These are phyloP conservation scores for Eucalyptus pauciflora DNA, from an alignment of 345 rosid genomes.

Conservation along the genomic window DNA sequence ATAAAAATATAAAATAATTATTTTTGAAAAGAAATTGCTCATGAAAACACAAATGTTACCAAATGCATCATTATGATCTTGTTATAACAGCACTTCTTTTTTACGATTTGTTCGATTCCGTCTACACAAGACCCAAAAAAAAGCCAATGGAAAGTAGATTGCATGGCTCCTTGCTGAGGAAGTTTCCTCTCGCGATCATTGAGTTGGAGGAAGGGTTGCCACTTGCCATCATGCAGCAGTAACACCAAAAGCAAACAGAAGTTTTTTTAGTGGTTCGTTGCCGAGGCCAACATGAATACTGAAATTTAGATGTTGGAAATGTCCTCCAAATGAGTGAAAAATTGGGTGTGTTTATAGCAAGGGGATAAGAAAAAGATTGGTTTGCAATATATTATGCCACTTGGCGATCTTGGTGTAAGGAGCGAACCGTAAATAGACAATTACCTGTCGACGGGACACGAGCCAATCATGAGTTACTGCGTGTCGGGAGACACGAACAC, in stretches of 20 bases:
- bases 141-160: not conserved
- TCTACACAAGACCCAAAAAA: not conserved
- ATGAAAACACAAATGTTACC: accelerated
- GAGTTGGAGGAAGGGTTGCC: not conserved
- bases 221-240: not conserved
- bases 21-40: no score
- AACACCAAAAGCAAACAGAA: not conserved
- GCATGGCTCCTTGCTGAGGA: not conserved
- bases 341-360: not conserved
- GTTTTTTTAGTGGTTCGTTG: not conserved
- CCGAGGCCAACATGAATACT: not conserved
- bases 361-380: accelerated
- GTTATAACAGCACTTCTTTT: accelerated
- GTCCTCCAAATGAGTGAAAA: not conserved
- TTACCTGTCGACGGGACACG: not conserved
- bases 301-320: not conserved
- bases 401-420: not conserved
- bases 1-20: accelerated
- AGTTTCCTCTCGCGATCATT: not conserved
- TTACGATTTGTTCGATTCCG: accelerated
- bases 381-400: not conserved
- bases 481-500: accelerated
- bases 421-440: no score
- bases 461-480: not conserved
- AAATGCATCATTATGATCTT: accelerated